Evolutionary conservation across 345 rosid species (phyloP), one percentile per base, ranked within the genome.

Genomic region (Ceriops decandra): DNA sequence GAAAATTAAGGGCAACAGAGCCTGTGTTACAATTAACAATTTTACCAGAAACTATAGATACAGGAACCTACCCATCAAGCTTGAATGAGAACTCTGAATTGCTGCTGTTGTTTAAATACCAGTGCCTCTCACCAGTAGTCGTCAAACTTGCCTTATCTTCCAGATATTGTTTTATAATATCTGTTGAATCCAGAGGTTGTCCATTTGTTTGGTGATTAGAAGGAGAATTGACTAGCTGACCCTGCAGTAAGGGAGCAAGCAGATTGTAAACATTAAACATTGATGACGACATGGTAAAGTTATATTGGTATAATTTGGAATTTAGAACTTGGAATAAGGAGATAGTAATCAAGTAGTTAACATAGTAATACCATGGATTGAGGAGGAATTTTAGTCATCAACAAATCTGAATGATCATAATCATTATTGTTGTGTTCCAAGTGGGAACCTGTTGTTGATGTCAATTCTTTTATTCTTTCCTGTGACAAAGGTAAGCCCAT

Each of bases 381-480:
- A 74, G 58, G 81, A 71, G 79, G 79, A 71, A 57, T 56, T 73
- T 83, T 84, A 67, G 65, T 66, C 24, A 62, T 71, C 47, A 62
- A 69, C 47, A 64, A 67, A 53, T 77, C 77, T 60, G 65, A 53
- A 70, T 67, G 63, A 38, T 64, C 52, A 57, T 67, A 71, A 36
- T 69, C 83, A 57, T 61, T 79, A 57, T 75, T 83, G 71, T 77
- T 63, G 47, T 72, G 77, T 71, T 81, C 85, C 36, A 69, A 61
- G 66, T 72, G 77, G 77, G 75, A 63, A 77, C 80, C 90, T 49
- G 36, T 76, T 31, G 52, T 52, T 52, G 82, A 69, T 51, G 82
- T 76, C 61, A 84, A 36, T 64, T 84, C 92, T 74, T 85, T 78
- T 62, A 88, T 84, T 79, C 83, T 88, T 82, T 91, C 93, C 96